Conservation (phyloP, 257 asterid genomes). For the Craterostigma plantagineum region DNA sequence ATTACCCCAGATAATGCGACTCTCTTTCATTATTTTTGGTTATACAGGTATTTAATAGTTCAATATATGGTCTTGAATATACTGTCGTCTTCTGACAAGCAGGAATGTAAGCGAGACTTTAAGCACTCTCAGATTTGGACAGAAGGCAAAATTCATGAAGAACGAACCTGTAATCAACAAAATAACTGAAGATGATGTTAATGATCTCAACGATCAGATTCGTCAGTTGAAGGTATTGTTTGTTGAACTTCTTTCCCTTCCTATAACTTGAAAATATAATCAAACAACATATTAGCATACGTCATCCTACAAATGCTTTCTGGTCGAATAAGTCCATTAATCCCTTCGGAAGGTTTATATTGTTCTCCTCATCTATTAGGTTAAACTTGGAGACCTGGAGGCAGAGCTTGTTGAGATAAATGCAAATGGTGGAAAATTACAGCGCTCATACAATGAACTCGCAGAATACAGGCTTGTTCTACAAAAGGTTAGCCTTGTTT, state of each 20-base stretch:
- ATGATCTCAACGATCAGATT: conserved; percentile 74
- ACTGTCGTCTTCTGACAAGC: conserved; percentile 7
- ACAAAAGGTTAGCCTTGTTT: too few relatives aligned
- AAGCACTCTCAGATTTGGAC: conserved; percentile 88
- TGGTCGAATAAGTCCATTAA: too few relatives aligned
- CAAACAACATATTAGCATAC: conserved; percentile 6
- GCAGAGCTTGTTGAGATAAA: too few relatives aligned
- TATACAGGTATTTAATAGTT: neutral
- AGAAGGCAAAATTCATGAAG: conserved; percentile 39
- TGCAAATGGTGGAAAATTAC: too few relatives aligned
- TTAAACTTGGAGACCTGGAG: too few relatives aligned
- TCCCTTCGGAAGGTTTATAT: too few relatives aligned
- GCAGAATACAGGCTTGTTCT: too few relatives aligned
- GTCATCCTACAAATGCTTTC: conserved; percentile 10
- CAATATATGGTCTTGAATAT: neutral
- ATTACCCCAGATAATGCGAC: conserved; percentile 26
- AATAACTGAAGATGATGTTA: conserved; percentile 76
- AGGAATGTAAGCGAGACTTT: conserved; percentile 47
- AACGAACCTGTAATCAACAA: conserved; percentile 75
- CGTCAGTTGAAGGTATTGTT: conserved; percentile 65
- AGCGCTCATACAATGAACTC: too few relatives aligned
- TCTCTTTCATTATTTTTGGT: neutral
- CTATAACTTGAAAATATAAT: neutral
- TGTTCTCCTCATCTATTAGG: too few relatives aligned
- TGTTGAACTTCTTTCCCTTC: conserved; percentile 2